Evolutionary conservation across 345 rosid genomes (phyloP).

Genomic region (Eucalyptus regnans): DNA sequence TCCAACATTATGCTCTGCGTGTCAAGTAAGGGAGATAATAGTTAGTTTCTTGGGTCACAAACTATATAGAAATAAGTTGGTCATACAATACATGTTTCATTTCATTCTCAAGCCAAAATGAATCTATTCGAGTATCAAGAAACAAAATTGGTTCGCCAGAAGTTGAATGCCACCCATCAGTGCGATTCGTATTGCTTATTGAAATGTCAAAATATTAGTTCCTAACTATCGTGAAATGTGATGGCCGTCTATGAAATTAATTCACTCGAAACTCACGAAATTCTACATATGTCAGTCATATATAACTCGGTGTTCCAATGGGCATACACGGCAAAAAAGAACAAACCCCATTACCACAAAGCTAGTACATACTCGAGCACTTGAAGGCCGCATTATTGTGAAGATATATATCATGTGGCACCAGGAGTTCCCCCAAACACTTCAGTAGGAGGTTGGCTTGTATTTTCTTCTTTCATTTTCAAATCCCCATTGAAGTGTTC

Average conservation of each 20-base stretch:
- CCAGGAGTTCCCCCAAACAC: conserved; percentile 56
- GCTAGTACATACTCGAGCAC: background rate
- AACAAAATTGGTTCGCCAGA: background rate
- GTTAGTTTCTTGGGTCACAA: background rate
- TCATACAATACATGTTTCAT: background rate
- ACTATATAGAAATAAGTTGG: background rate
- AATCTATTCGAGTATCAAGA: background rate
- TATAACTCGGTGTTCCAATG: background rate
- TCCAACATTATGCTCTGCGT: conserved; percentile 7
- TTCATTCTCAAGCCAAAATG: background rate
- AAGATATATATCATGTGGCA: conserved; percentile 2
- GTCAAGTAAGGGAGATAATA: background rate
- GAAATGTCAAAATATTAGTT: background rate
- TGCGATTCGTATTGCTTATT: background rate
- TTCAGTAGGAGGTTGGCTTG: conserved; percentile 11
- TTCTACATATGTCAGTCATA: background rate
- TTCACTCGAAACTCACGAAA: background rate
- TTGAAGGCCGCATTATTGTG: background rate
- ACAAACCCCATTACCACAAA: background rate
- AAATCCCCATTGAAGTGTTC: conserved; percentile 25
- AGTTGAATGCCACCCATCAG: background rate
- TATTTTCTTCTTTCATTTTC: background rate
- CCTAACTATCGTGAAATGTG: background rate
- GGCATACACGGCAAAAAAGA: background rate
- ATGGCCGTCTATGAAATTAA: background rate